Base-by-base conservation (phyloP, 257 asterid genomes). In the Thymus quinquecostatus region DNA sequence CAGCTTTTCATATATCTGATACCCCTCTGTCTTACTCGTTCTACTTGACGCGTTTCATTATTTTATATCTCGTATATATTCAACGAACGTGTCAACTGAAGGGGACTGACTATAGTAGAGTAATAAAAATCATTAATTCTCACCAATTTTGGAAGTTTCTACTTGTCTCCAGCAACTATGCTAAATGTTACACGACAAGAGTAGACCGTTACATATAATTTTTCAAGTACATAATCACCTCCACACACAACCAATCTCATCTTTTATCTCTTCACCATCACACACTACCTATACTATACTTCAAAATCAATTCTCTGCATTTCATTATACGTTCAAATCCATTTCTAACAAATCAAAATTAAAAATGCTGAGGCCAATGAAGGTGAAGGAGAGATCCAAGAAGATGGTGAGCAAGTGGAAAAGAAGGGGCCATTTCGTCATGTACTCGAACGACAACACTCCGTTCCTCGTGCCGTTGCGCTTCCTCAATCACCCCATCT, bases 361-460 rank as follows among this genome's bases (percentile, higher is more conserved):
- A 27, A 1, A 27, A 11, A 3, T 66, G 63, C 53, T 61, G 29
- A 55, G 64, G 29, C 51, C 80, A 50, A 82, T 79, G 86, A 77
- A 77, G 71, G 78, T 79, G 86, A 77, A 77, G 68, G 82, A 66
- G 44, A 83, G 79, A 58, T 75, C 85, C 0, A 84, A 74, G 70
- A 84, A 61, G 76, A 73, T 86, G 14, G 40, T 84, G 48, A 81
- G 69, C 14, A 80, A 75, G 40, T 84, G 84, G 86, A 80, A 64
- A 60, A 66, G 60, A 44, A 66, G 70, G 68, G 89, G 86, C 34
- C 85, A 82, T 62, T 84, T 84, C 33, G 86, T 79, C 54, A 75
- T 84, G 48, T 86, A 84, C 78, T 81, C 89, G 1, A 86, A 74
- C 61, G 89, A 84, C 74, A 79, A 79, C 70, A 70, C 77, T 43